Base-by-base conservation (phyloP, 2,329 filamentous ascomycete species). In the Trichoderma sp. region DNA sequence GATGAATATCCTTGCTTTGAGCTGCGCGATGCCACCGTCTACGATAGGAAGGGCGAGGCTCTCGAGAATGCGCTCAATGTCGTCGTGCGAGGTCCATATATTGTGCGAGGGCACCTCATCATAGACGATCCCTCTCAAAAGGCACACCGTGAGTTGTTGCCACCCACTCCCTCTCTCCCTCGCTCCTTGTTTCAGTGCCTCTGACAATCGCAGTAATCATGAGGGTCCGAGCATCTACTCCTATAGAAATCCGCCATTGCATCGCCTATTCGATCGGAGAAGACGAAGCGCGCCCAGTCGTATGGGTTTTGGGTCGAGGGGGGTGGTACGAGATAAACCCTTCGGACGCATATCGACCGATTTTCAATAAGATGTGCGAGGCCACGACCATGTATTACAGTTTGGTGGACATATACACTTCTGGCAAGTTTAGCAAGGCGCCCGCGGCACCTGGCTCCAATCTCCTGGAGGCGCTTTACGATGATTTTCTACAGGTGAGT, bases 311-410 rank as follows among this genome's bases (percentile, higher is more conserved):
- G 1, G 77, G 76, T 39, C 74, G 81, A 64, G 84, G 88, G 13
- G 90, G 89, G 53, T 92, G 90, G 89, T 92, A 87, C 74, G 86
- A 89, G 73, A 83, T 93, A 50, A 80, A 80, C 35, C 89, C 91
- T 1, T 80, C 85, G n/a, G 74, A 80, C 10, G 76, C 78, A 2
- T 93, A 92, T 75, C 78, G 79, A 60, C 72, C 78, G 6, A 86
- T 87, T 32, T 89, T 86, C 76, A 78, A 84, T 34, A 80, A 83
- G 57, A 90, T 91, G 82, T 82, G 84, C 61, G 84, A 90, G 74
- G 89, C 87, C 2, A 85, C 91, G 13, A 81, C 83, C 9, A 78
- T 92, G 22, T 86, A 92, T 71, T 91, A 91, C 75, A 84, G 83
- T 64, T 75, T 91, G 3, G 79, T 87, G 48, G 86, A 88, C 64